phyloP scores from a whole-genome alignment of 176 grass and related monocot genomes.

The Oryza officinalis region DNA sequence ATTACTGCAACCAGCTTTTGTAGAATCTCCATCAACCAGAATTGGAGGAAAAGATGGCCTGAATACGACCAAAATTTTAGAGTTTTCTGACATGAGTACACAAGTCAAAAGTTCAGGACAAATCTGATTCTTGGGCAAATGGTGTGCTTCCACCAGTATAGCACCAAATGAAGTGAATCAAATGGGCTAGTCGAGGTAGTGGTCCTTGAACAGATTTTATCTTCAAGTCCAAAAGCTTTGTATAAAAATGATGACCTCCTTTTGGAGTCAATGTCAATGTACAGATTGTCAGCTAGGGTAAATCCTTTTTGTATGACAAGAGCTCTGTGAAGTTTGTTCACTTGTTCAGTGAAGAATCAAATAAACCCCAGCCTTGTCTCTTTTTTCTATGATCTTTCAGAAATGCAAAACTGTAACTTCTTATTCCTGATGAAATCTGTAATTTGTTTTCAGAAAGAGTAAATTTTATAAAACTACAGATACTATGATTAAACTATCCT shows the following conservation, averaged over 20 bases:
- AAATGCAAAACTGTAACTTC: background rate
- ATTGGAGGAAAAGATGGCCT: background rate
- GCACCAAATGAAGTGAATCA: constrained; percentile 24
- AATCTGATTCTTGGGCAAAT: constrained; percentile 9
- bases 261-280: constrained; percentile 25
- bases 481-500: no score
- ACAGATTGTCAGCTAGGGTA: constrained; percentile 22
- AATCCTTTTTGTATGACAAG: constrained; percentile 5
- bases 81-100: constrained; percentile 19
- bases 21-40: constrained; percentile 26
- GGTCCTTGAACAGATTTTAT: background rate
- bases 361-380: background rate
- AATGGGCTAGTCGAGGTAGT: background rate
- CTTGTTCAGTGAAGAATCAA: background rate
- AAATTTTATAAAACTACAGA: no score
- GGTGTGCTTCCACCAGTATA: background rate
- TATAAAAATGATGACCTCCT: background rate
- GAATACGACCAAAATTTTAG: constrained; percentile 7
- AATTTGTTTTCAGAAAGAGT: background rate
- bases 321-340: background rate
- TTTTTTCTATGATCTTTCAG: background rate
- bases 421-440: background rate
- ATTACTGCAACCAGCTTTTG: constrained; percentile 8
- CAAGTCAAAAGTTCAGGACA: constrained; percentile 19
- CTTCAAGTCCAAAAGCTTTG: background rate